Evolutionary conservation across 257 asterid genomes (phyloP), one percentile per base, ranked within the genome.

Genomic region (Solanum lycopersicoides): DNA sequence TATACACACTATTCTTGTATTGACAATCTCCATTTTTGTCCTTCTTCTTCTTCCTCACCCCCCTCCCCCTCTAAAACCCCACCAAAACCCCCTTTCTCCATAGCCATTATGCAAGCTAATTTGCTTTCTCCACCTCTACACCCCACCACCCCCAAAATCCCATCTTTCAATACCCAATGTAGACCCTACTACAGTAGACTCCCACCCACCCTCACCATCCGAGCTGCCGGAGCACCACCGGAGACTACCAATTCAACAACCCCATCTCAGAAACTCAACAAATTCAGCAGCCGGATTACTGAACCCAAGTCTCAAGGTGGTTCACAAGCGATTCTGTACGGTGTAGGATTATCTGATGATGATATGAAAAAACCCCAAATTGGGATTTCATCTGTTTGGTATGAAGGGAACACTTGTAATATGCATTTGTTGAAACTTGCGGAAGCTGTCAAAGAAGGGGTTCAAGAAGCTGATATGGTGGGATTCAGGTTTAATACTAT

Each of bases 321-420:
- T n/a, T 94, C 99, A 44, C 99, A 95, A 91, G 99, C 99, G 39
- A 89, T 97, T 59, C 96, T 95, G 21, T 95, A 95, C 37, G 99
- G 99, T 34, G 99, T 95, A 37, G 99, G 99, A 11, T 96, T 97
- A 56, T 91, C 99, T 3, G 99, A 97, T 83, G 98, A 93, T 2
- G 99, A 97, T 89, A 91, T 97, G 93, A 86, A 56, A 37, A 97
- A 95, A 89, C 99, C 99, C 89, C 99, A 95, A 68, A 89, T 97
- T 12, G 99, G 99, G 14, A 97, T 97, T 85, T 97, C 99, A 2
- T 97, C 99, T 28, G 99, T 97, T 11, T 97, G 99, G 99, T 97
- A 97, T 75, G 99, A 97, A 87, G 99, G 99, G 15, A 95, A 97
- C 88, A 97, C 99, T n/a, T 97, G 99, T 86, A 97, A 97, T 85